Percentiles rank a stretch among this genome's conserved stretches.
Conservation (phyloP, 148 eudicot genomes). For the Chenopodium berlandieri region DNA sequence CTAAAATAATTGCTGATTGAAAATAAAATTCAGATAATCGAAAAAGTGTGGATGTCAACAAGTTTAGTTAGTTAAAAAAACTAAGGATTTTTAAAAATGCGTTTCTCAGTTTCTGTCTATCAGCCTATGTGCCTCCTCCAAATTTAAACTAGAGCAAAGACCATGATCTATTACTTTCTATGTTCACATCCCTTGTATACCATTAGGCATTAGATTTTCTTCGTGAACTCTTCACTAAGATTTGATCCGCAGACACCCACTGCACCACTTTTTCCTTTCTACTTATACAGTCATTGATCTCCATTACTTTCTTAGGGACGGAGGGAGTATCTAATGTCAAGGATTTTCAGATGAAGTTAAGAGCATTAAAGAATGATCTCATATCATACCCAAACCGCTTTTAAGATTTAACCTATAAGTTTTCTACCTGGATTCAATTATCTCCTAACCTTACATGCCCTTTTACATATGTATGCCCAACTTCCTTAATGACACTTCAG, state of each 20-base stretch:
- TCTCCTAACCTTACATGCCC: slow-evolving; percentile 2
- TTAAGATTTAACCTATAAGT: neutral
- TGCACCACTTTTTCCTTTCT: neutral
- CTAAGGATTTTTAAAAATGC: neutral
- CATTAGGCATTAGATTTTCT: neutral
- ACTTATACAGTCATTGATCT: neutral
- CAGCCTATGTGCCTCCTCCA: neutral
- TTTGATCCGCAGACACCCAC: neutral
- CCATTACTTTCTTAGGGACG: neutral
- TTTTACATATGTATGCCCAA: neutral
- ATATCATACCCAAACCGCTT: neutral
- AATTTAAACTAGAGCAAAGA: neutral
- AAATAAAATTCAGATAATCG: neutral
- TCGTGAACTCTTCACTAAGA: neutral
- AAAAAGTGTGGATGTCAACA: neutral
- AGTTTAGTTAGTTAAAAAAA: neutral
- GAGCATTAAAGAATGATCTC: neutral
- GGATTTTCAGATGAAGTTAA: neutral
- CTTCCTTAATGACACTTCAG: neutral
- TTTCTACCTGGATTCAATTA: slow-evolving; percentile 14
- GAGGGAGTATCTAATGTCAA: neutral
- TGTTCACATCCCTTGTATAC: neutral
- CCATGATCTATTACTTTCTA: neutral
- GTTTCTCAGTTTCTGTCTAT: neutral
- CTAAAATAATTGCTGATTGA: neutral